Evolutionary conservation across 306 rosid genomes (phyloP).

Genomic region (Rubus parviflorus): DNA sequence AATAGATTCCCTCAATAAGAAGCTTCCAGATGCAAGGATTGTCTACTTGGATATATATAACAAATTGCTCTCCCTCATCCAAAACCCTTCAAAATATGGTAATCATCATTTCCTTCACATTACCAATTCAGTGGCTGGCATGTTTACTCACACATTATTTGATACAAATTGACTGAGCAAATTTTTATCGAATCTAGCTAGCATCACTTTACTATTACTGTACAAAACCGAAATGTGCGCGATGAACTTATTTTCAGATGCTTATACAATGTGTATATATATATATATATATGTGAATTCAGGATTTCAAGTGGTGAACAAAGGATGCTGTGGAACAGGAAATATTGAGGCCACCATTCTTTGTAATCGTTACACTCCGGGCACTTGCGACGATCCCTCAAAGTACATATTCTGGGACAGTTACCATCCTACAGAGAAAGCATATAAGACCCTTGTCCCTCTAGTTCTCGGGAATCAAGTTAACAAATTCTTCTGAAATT

Average conservation of each 20-base stretch:
- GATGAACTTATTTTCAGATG: too few relatives aligned
- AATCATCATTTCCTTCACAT: conserved; percentile 1
- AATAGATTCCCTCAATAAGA: conserved; percentile 26
- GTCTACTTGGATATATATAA: conserved; percentile 58
- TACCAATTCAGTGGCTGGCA: too few relatives aligned
- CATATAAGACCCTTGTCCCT: conserved; percentile 32
- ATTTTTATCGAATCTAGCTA: neutral
- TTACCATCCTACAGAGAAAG: conserved; percentile 57
- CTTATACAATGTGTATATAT: neutral
- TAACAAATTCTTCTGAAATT: conserved; percentile 40
- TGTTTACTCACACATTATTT: too few relatives aligned
- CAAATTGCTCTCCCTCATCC: conserved; percentile 36
- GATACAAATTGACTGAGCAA: too few relatives aligned
- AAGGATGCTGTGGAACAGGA: conserved; percentile 89
- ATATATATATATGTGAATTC: conserved; percentile 1
- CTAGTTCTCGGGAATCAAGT: conserved; percentile 33
- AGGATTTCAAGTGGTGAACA: conserved; percentile 57
- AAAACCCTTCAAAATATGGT: conserved; percentile 53
- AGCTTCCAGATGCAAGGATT: conserved; percentile 48
- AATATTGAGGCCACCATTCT: conserved; percentile 48
- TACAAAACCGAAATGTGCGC: neutral
- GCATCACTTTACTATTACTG: neutral
- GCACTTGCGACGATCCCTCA: conserved; percentile 39
- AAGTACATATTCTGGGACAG: conserved; percentile 70
- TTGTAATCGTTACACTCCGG: conserved; percentile 38